Base-by-base conservation (phyloP, 2,329 filamentous ascomycete species). In the Aspergillus sp. region DNA sequence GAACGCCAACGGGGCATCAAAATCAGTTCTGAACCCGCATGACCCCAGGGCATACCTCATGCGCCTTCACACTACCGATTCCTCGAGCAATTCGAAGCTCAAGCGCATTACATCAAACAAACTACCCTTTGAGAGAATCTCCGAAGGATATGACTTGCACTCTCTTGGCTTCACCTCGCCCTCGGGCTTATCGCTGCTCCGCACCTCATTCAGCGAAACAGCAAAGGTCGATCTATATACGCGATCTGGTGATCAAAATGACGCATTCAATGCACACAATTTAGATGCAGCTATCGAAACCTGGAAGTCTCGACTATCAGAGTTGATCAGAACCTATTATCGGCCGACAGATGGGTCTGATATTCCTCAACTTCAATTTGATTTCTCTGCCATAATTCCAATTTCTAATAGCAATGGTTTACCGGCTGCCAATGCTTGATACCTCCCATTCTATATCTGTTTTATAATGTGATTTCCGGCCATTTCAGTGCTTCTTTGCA, bases 41-140 rank as follows among this genome's bases (percentile, higher is more conserved):
- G 70, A 75, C 52, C 69, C 72, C 20, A 65, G 72, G 42, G 63
- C 66, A 34, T 69, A 69, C 51, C 54, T 73, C 3, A 72, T 72
- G 44, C 68, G 64, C 13, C 55, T 68, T 15, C 34, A 48, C 22
- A 32, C 24, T 20, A 34, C 20, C 8, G n/a, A 38, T 13, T 5
- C 17, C 11, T 39, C 41, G 41, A 57, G n/a, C 17, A 43, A 5
- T 22, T 48, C 43, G 2, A 22, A 44, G 8, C 53, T 32, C 22
- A 48, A 47, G 48, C 63, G 67, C 11, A 58, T 62, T 18, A 56
- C 58, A 5, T 68, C 62, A 2, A 62, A 53, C 55, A 65, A 65
- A 30, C n/a, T 73, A 12, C 71, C 71, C 3, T 58, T 73, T 26
- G 71, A 73, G 48, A 65, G 44, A 7, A 68, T 70, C 5, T 63